Percentiles rank a stretch among this genome's conserved stretches.
Conservation (phyloP, 2,329 filamentous ascomycete genomes). For the Venturia oleaginea region DNA sequence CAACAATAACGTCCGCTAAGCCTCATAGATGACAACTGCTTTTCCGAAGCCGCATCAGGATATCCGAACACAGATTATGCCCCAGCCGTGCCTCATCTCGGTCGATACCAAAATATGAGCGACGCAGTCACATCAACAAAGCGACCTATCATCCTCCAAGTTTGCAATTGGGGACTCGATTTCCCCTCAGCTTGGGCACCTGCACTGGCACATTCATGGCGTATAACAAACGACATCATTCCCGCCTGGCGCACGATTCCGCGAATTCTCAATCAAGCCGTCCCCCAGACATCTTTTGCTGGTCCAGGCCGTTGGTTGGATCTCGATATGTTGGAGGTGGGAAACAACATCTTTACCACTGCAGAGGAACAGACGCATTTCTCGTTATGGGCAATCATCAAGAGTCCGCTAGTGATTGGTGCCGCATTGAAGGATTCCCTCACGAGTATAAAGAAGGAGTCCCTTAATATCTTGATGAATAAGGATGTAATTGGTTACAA, state of each 20-base stretch:
- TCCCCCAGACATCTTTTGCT: conserved; percentile 23
- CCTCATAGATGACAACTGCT: not conserved
- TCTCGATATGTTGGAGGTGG: conserved; percentile 40
- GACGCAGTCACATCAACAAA: conserved; percentile 40
- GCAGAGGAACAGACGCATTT: conserved; percentile 37
- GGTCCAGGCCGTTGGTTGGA: conserved; percentile 35
- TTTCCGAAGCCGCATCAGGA: conserved; percentile 22
- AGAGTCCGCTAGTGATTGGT: conserved; percentile 40
- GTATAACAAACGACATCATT: conserved; percentile 33
- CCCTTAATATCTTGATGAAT: conserved; percentile 38
- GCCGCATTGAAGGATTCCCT: conserved; percentile 29
- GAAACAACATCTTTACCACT: conserved; percentile 32
- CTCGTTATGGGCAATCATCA: conserved; percentile 39
- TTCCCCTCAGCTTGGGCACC: conserved; percentile 40
- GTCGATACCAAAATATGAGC: conserved; percentile 42
- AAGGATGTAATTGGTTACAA: conserved; percentile 40
- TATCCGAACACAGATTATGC: conserved; percentile 27
- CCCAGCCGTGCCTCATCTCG: not conserved
- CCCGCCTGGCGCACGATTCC: conserved; percentile 39
- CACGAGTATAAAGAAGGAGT: conserved; percentile 26
- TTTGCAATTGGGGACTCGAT: conserved; percentile 43
- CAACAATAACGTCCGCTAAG: not conserved
- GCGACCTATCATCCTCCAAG: conserved; percentile 33
- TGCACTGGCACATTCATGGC: conserved; percentile 39
- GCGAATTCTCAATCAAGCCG: conserved; percentile 22